A percentile compares a stretch with the other conserved stretches of the same genome.
phyloP scores from a whole-genome alignment of 495 filamentous ascomycete species.

The Tuber indicum region DNA sequence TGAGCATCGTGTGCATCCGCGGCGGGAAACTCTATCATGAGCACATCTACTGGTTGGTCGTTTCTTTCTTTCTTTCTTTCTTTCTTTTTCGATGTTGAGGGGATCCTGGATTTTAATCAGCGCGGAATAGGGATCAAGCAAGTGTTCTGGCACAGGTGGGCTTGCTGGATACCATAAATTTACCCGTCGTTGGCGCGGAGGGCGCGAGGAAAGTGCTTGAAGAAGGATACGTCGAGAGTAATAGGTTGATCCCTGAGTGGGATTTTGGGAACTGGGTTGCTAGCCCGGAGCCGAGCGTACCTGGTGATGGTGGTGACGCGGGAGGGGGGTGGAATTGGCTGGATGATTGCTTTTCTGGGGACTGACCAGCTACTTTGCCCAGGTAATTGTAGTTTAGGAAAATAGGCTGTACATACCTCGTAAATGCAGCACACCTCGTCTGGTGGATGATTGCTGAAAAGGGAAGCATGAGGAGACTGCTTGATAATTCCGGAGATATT shows the following conservation, averaged over 20 bases:
- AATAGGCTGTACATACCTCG: no score
- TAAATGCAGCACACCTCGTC: no score
- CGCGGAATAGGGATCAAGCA: slow-evolving; percentile 56
- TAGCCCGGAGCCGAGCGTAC: not conserved
- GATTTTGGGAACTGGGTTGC: slow-evolving; percentile 25
- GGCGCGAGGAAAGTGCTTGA: slow-evolving; percentile 61
- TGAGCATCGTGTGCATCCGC: slow-evolving; percentile 67
- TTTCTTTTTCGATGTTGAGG: not conserved
- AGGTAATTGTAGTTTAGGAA: no score
- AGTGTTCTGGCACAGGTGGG: slow-evolving; percentile 71
- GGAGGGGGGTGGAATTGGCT: not conserved
- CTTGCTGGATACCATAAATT: slow-evolving; percentile 59
- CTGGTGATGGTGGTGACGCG: not conserved
- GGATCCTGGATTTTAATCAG: not conserved
- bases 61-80: not conserved
- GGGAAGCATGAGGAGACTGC: no score
- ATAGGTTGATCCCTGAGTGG: slow-evolving; percentile 59
- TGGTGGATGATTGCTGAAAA: no score
- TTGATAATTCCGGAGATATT: no score
- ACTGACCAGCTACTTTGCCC: no score
- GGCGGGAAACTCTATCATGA: slow-evolving; percentile 72
- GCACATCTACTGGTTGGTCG: slow-evolving; percentile 64
- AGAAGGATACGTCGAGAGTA: slow-evolving; percentile 55
- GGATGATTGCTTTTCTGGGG: no score
- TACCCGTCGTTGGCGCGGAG: slow-evolving; percentile 66